A percentile compares a stretch with the other conserved stretches of the same genome.
Evolutionary conservation across 139 green algal species (phyloP).

Genomic region (Chlamydomonas incerta): DNA sequence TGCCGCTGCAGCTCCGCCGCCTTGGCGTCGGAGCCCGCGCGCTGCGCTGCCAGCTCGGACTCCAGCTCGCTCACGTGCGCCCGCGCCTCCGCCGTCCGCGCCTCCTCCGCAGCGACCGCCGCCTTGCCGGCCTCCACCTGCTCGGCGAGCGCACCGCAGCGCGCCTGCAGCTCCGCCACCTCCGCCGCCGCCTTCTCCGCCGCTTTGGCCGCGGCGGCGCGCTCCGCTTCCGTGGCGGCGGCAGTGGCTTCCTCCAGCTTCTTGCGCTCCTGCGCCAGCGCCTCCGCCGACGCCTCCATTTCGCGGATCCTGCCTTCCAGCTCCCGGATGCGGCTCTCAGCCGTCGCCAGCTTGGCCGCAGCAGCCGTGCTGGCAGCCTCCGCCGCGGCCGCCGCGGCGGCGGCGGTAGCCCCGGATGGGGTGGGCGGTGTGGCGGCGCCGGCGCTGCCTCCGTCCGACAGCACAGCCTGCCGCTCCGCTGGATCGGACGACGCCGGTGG

Average conservation of each 20-base stretch:
- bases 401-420: too few species aligned
- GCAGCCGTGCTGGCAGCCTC: background rate
- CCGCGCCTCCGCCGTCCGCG: background rate
- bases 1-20: conserved; percentile 26
- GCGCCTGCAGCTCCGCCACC: background rate
- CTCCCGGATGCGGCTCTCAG: background rate
- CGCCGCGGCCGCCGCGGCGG: too few species aligned
- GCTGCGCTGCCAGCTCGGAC: conserved; percentile 26
- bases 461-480: too few species aligned
- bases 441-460: too few species aligned
- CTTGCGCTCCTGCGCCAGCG: background rate
- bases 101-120: background rate
- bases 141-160: background rate
- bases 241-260: background rate
- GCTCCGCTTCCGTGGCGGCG: background rate
- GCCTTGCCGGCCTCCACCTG: background rate
- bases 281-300: background rate
- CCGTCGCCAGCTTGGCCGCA: conserved; percentile 1
- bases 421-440: too few species aligned
- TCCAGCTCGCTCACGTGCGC: background rate
- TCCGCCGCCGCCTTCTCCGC: background rate
- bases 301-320: background rate
- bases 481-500: background rate
- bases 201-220: background rate
- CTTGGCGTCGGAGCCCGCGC: conserved; percentile 10